Percentiles rank a stretch among this genome's conserved stretches.
Conservation (phyloP, 1,139 yeast genomes). For the Diutina sp. region DNA sequence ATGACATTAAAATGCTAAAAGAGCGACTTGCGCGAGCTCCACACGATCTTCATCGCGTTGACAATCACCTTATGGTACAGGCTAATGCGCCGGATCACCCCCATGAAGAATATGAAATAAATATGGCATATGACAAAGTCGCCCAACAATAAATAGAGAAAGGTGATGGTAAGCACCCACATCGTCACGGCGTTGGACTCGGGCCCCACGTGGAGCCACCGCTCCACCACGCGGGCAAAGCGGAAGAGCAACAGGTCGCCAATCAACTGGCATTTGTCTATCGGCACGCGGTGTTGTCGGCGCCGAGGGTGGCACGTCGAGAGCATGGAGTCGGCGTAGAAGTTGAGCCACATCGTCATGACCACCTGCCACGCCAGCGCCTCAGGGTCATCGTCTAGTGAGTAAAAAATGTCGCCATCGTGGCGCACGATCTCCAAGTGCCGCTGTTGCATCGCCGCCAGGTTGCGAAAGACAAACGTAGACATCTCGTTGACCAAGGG, state of each 20-base stretch:
- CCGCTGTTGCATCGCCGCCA: background rate
- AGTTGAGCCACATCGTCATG: background rate
- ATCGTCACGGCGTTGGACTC: slow-evolving; percentile 6
- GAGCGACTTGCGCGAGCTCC: slow-evolving; percentile 2
- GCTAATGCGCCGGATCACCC: slow-evolving; percentile 3
- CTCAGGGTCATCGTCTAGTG: background rate
- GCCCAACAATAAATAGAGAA: slow-evolving; percentile 17
- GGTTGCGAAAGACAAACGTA: background rate
- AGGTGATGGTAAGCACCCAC: slow-evolving; percentile 14
- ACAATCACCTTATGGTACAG: background rate
- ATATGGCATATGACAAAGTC: slow-evolving; percentile 19
- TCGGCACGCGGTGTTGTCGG: background rate
- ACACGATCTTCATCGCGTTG: slow-evolving; percentile 1
- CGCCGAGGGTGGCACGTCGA: background rate
- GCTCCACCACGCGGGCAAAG: slow-evolving; percentile 13
- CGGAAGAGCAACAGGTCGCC: slow-evolving; percentile 15
- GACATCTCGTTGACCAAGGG: background rate
- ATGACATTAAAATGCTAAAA: background rate
- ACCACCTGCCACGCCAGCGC: background rate
- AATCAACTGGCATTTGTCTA: slow-evolving; percentile 1
- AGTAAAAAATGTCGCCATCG: background rate
- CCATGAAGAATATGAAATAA: slow-evolving; percentile 6
- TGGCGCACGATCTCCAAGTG: background rate
- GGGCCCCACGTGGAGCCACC: slow-evolving; percentile 7
- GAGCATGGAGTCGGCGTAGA: background rate